Base-by-base conservation (phyloP, 225 moss, liverwort and hornwort genomes). In the Rhytidiadelphus loreus region DNA sequence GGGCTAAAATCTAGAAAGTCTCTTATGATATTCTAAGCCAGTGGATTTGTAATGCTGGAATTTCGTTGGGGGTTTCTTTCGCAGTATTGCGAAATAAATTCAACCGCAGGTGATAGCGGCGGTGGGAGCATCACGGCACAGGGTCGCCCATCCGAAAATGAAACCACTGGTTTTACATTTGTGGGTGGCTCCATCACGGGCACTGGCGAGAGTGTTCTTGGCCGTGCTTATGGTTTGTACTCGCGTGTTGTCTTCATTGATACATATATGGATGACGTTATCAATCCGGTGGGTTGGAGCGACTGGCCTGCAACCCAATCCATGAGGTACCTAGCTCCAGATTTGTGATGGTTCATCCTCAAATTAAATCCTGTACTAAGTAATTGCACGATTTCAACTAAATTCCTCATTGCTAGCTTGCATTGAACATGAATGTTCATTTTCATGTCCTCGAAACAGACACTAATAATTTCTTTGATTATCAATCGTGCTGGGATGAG, bases 221-320 rank as follows among this genome's bases (percentile, higher is more conserved):
- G 95, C 66, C 94, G 95, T n/a, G 94, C 95, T 46, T 95, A 94
- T 81, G 95, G 94, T 41, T 71, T 75, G 35, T 95, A 95, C 87
- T 94, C 94, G 35, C 94, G 95, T 78, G 95, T 95, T 50, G 76
- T 94, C 63, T 95, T 91, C 84, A 90, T 90, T 71, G 81, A 92
- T 64, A 95, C 92, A 20, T 95, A 91, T 83, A 94, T 95, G 92
- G 91, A 91, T 56, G 87, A 90, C 88, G 89, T 92, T 24, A 93
- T 95, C 72, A 84, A 87, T 52, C 89, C 91, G 7, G 83, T 85
- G 74, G 95, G 93, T 50, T 95, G 95, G 95, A 90, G 87, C 46
- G 90, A 93, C 79, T 93, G 95, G 95, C 86, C 90, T 68, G 22
- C 39, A 32, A 69, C 62, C 41, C 23, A 16, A 33, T 81, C 92